A percentile compares a stretch with the other conserved stretches of the same genome.
Conservation (phyloP, 768 basidiomycete genomes). For the Russula sp. region DNA sequence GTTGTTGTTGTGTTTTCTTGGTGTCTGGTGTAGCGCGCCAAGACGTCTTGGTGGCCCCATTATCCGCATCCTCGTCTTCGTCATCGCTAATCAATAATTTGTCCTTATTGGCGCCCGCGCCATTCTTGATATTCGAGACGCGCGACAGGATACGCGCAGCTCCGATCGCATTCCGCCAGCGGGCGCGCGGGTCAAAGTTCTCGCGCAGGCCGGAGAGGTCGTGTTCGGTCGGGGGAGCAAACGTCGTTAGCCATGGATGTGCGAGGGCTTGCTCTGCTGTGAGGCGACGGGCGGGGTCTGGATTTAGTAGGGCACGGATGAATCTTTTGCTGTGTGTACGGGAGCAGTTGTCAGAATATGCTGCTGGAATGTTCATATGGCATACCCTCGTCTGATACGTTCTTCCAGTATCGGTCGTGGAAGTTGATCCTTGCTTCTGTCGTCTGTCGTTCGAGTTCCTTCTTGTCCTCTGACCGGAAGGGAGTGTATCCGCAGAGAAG, state of each 20-base stretch:
- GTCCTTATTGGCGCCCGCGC: background rate
- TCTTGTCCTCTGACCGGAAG: conserved; percentile 80
- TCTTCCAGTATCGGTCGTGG: conserved; percentile 93
- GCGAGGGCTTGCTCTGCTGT: conserved; percentile 69
- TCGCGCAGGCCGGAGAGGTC: conserved; percentile 79
- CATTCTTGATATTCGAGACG: background rate
- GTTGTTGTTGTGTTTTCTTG: background rate
- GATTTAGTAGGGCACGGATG: conserved; percentile 64
- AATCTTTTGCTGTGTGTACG: conserved; percentile 71
- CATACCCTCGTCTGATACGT: conserved; percentile 73
- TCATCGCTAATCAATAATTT: background rate
- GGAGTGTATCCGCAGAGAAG: conserved; percentile 94
- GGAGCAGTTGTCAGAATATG: background rate
- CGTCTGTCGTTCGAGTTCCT: conserved; percentile 79
- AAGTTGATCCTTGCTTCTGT: conserved; percentile 82
- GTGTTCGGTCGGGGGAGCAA: conserved; percentile 62
- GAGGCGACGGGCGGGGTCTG: conserved; percentile 67
- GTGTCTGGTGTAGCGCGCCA: background rate
- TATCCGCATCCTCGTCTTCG: background rate
- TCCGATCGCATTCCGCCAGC: conserved; percentile 70
- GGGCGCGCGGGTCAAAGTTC: conserved; percentile 73
- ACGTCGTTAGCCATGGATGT: conserved; percentile 74
- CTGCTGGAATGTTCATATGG: background rate
- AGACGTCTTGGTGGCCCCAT: background rate
- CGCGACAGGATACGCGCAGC: conserved; percentile 39